Evolutionary conservation across 345 rosid species (phyloP), one percentile per base, ranked within the genome.

Genomic region (Streptanthus diversifolius): DNA sequence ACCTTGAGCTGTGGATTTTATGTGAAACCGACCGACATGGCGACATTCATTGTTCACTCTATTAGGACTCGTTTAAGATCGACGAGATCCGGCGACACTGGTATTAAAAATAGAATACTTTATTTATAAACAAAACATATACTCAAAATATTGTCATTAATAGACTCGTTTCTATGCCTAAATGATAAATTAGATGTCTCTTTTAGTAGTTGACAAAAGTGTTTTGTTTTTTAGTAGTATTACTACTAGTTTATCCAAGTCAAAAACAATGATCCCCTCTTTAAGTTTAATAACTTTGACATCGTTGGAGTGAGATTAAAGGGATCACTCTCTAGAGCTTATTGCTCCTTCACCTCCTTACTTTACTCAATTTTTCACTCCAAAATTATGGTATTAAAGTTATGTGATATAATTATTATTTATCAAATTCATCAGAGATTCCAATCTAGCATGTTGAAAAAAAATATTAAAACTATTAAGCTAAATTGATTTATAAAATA

Each of bases 301-400:
- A 45, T 36, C 40, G 3, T 48, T 71, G 60, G 68, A 71, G 60
- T 71, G 69, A 51, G 17, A 48, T 17, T 12, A 18, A 71, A 71
- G 75, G 35, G 40, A 61, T 59, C 41, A 59, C 18, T 5, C 11
- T 15, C 35, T 49, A 18, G 5, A 18, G 32, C 43, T 25, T 39
- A 62, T 37, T 61, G 67, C 40, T 47, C 40, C 19, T 35, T 47
- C 49, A 4, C 11, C 30, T 35, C 17, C 37, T 35, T 47, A 4
- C 41, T 60, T 49, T 40, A 60, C 21, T 60, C 41, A 32, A n/a
- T n/a, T 37, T 71, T 25, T 36, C 40, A 17, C 19, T 35, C n/a
- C 43, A 55, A 49, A 30, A 68, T 13, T 9, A 17, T n/a, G n/a
- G n/a, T n/a, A n/a, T n/a, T n/a, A n/a, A n/a, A n/a, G n/a, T n/a